Base-by-base conservation (phyloP, 73 alveolate species). In the Breviolum minutum region DNA sequence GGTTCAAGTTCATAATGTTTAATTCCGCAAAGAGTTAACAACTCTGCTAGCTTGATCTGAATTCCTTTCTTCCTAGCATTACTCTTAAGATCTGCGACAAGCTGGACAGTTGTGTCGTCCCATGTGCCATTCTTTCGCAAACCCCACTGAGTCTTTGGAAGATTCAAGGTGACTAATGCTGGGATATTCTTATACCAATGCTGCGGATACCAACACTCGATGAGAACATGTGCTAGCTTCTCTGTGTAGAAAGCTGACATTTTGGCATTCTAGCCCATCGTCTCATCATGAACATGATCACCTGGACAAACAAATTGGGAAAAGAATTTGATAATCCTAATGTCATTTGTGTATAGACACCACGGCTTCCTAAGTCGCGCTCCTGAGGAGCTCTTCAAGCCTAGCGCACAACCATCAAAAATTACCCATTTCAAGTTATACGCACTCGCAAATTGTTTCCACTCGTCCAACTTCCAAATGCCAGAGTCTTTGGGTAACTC, bases 131-230 rank as follows among this genome's bases (percentile, higher is more conserved):
- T 84, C 19, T 19, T 61, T 14, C 94, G 74, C 11, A 84, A 62
- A 9, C 94, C 94, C 95, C 95, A 87, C 17, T 63, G 68, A 0
- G 19, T n/a, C 14, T 54, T 13, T 0, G 82, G 8, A 16, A 87
- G 81, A 9, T 17, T 13, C 82, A 14, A n/a, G 13, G 95, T 87
- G 63, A 87, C 60, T 5, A 87, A 14, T 13, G n/a, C 40, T 30
- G 91, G 91, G 40, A 40, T 30, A 19, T 0, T 9, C 27, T 82
- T 82, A 19, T 82, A 82, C 71, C 71, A 82, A 16, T 0, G 40
- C 91, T 82, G 68, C 0, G 91, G 91, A 60, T 60, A 84, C 94
- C 94, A 84, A 10, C 71, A 22, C 77, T 84, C 94, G 7, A 84
- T 26, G 7, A 84, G 26, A 26, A 62, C 22, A 0, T 84, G 48